Percentiles rank a stretch among this genome's conserved stretches.
These are phyloP conservation scores for Angophora floribunda DNA, from an alignment of 345 rosid genomes.

Conservation along the genomic window DNA sequence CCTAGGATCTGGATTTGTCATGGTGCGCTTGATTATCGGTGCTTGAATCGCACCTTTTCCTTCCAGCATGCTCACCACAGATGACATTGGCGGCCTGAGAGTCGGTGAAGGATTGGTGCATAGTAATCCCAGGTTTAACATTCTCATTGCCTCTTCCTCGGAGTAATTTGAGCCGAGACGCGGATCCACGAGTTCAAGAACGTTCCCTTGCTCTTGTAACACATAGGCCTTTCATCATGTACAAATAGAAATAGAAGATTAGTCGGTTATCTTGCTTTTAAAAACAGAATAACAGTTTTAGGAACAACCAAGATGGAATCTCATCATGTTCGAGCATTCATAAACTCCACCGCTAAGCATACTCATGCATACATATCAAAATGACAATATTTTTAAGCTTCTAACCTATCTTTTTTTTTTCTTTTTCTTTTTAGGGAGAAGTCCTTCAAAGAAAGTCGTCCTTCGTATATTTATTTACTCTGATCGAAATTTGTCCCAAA, in stretches of 20 bases:
- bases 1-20: conserved; percentile 42
- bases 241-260: not conserved
- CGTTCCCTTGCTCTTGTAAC: conserved; percentile 87
- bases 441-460: not conserved
- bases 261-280: not conserved
- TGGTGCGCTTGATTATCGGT: conserved; percentile 49
- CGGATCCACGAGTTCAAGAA: conserved; percentile 76
- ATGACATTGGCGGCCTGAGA: conserved; percentile 75
- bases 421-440: not conserved
- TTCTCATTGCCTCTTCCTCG: conserved; percentile 47
- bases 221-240: conserved; percentile 55
- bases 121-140: conserved; percentile 63
- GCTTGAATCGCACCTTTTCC: conserved; percentile 68
- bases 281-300: not conserved
- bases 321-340: not conserved
- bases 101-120: conserved; percentile 95
- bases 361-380: not conserved
- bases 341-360: not conserved
- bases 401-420: not conserved
- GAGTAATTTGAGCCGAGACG: conserved; percentile 45
- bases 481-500: not conserved
- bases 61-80: conserved; percentile 74
- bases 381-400: not conserved
- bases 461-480: not conserved
- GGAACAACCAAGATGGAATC: not conserved